Percentiles rank a stretch among this genome's conserved stretches.
Evolutionary conservation across 805 yeast genomes (phyloP).

Genomic region (Zygosaccharomyces bisporus): DNA sequence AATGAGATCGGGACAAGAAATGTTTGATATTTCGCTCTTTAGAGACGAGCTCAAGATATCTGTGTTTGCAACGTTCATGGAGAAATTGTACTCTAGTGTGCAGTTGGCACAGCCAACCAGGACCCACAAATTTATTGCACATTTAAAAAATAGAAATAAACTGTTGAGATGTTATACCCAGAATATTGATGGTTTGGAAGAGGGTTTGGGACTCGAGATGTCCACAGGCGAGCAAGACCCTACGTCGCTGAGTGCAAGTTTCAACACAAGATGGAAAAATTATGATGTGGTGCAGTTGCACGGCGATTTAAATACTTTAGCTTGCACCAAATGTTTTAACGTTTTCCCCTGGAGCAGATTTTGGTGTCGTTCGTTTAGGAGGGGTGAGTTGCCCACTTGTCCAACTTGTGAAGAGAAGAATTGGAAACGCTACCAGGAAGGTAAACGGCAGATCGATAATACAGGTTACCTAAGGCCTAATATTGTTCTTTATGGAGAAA

Average conservation of each 20-base stretch:
- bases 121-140: constrained; percentile 71
- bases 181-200: constrained; percentile 87
- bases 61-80: constrained; percentile 88
- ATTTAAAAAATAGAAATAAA: constrained; percentile 57
- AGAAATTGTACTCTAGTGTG: constrained; percentile 63
- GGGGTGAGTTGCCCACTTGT: constrained; percentile 76
- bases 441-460: constrained; percentile 68
- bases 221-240: constrained; percentile 42
- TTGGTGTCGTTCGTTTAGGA: constrained; percentile 44
- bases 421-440: constrained; percentile 54
- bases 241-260: constrained; percentile 30
- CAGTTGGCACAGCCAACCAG: constrained; percentile 71
- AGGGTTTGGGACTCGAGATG: constrained; percentile 55
- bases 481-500: constrained; percentile 89
- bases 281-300: constrained; percentile 84
- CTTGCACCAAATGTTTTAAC: constrained; percentile 69
- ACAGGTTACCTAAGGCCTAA: constrained; percentile 82
- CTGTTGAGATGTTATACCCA: constrained; percentile 88
- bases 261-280: constrained; percentile 49
- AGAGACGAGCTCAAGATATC: constrained; percentile 60
- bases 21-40: constrained; percentile 83
- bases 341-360: constrained; percentile 59
- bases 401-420: constrained; percentile 58
- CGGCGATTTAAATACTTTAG: constrained; percentile 74
- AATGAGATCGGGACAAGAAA: constrained; percentile 78